Percentiles rank a stretch among this genome's conserved stretches.
phyloP scores from a whole-genome alignment of 805 yeast species.

The Candida arabinofermentans region DNA sequence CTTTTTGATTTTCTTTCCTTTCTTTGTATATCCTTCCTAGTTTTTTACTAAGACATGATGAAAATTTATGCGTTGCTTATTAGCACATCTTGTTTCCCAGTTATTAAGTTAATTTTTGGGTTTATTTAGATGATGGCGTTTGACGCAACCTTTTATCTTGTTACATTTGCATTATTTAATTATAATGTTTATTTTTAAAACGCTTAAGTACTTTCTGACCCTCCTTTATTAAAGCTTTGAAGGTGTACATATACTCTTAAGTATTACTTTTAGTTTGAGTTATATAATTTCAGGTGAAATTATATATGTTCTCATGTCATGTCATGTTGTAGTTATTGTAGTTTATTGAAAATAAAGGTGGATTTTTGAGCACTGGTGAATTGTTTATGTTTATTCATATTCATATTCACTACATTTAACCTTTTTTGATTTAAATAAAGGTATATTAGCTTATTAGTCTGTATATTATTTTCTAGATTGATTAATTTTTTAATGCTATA shows the following conservation, averaged over 20 bases:
- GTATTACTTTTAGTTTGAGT: slow-evolving; percentile 1
- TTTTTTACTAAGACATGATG: slow-evolving; percentile 60
- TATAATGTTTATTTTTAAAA: slow-evolving; percentile 21
- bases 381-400: too few species aligned
- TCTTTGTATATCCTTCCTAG: slow-evolving; percentile 59
- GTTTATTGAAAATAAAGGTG: too few species aligned
- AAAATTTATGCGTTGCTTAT: slow-evolving; percentile 50
- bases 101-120: slow-evolving; percentile 22
- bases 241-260: too few species aligned
- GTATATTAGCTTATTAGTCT: slow-evolving; percentile 17
- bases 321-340: neutral
- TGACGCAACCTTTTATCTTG: slow-evolving; percentile 33
- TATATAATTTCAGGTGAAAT: neutral
- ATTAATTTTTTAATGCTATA: slow-evolving; percentile 6
- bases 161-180: slow-evolving; percentile 29
- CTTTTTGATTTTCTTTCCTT: slow-evolving; percentile 12
- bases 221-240: slow-evolving; percentile 6
- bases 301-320: neutral
- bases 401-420: too few species aligned
- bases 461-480: slow-evolving; percentile 24
- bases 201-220: slow-evolving; percentile 34
- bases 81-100: slow-evolving; percentile 33
- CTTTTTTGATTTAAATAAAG: too few species aligned
- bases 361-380: too few species aligned
- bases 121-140: slow-evolving; percentile 30